These are phyloP conservation scores for Gamsiella multidivaricata DNA, from an alignment of 192 early-diverging fungal genomes.

Conservation along the genomic window DNA sequence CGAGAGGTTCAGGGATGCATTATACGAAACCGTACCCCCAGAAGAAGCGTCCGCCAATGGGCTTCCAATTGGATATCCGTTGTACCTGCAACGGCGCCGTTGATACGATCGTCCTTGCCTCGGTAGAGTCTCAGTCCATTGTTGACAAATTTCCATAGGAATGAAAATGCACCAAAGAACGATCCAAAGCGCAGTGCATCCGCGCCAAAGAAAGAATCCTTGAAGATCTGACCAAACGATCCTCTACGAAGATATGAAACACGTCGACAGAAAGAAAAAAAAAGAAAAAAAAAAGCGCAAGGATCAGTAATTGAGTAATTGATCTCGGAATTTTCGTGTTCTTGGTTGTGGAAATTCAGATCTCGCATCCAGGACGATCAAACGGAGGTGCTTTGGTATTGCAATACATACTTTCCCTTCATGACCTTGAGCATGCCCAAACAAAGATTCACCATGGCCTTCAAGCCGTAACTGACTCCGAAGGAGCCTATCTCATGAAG, in stretches of 20 bases:
- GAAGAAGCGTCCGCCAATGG: too few relatives aligned
- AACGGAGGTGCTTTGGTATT: too few relatives aligned
- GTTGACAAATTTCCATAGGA: constrained; percentile 79
- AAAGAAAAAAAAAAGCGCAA: constrained; percentile 1
- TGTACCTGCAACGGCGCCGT: constrained; percentile 59
- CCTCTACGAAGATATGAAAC: constrained; percentile 45
- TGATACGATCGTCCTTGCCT: constrained; percentile 65
- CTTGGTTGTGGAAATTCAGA: too few relatives aligned
- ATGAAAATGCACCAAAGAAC: constrained; percentile 83
- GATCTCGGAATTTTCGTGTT: too few relatives aligned
- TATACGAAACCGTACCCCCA: too few relatives aligned
- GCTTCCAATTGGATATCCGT: too few relatives aligned
- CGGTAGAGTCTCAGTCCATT: constrained; percentile 66
- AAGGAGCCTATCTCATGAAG: constrained; percentile 27
- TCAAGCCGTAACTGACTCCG: constrained; percentile 41
- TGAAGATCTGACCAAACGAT: constrained; percentile 53
- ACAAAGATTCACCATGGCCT: constrained; percentile 46
- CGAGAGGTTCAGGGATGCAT: too few relatives aligned
- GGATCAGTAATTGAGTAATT: too few relatives aligned
- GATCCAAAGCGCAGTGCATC: constrained; percentile 75
- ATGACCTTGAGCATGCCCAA: constrained; percentile 52
- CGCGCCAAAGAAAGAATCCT: constrained; percentile 64
- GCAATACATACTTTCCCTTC: constrained; percentile 50
- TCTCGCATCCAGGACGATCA: too few relatives aligned
- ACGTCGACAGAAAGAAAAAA: not conserved